These are phyloP conservation scores for Suillus subalutaceus DNA, from an alignment of 768 basidiomycete genomes.

Conservation along the genomic window DNA sequence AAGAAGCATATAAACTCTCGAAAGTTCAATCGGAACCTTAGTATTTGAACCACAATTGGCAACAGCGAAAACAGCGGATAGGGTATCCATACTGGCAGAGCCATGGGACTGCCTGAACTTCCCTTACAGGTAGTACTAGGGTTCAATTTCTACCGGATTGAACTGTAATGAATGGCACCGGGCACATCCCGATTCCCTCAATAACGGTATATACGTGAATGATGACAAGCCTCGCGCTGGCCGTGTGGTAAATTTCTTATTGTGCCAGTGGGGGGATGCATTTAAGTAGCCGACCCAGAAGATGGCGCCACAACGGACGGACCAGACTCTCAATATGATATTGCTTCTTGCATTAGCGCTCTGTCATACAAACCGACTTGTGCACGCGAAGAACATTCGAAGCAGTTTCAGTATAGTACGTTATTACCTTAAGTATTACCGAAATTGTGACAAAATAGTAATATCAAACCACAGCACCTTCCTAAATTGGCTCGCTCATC, in stretches of 20 bases:
- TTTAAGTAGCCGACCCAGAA: neutral
- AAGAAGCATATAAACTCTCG: too few relatives aligned
- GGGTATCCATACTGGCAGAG: neutral
- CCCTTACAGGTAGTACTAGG: too few relatives aligned
- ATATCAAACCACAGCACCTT: slow-evolving; percentile 34
- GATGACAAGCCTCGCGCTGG: neutral
- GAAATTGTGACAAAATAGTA: slow-evolving; percentile 5
- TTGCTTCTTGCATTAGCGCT: too few relatives aligned
- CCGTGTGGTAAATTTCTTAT: slow-evolving; percentile 2
- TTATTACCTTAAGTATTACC: neutral
- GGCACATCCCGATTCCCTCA: neutral
- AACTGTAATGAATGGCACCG: slow-evolving; percentile 7
- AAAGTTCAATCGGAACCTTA: neutral
- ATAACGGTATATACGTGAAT: slow-evolving; percentile 7
- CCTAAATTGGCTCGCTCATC: slow-evolving; percentile 27
- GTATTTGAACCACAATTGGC: slow-evolving; percentile 8
- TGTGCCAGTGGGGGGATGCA: neutral
- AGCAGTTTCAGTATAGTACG: neutral
- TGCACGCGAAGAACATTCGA: slow-evolving; percentile 4
- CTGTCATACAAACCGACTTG: neutral
- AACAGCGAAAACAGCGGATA: slow-evolving; percentile 26
- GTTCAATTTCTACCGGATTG: slow-evolving; percentile 7
- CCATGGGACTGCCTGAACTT: neutral
- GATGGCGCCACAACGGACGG: slow-evolving; percentile 2
- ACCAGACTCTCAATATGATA: neutral